phyloP scores from a whole-genome alignment of 345 rosid genomes.

The Eucalyptus tenuipes region DNA sequence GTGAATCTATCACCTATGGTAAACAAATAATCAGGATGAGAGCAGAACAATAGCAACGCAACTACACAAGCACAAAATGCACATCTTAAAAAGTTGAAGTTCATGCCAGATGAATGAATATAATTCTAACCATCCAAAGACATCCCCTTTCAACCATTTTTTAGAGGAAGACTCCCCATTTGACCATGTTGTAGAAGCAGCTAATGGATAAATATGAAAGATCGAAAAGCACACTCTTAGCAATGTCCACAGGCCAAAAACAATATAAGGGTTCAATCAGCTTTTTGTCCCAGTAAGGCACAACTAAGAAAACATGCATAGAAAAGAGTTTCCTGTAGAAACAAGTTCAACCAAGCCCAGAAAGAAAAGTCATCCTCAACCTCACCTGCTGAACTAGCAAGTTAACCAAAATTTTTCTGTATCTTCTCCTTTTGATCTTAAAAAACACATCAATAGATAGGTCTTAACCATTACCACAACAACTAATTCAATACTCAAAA shows the following conservation, averaged over 20 bases:
- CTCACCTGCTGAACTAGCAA: neutral
- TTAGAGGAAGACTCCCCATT: neutral
- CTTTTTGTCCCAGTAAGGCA: neutral
- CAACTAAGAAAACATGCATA: neutral
- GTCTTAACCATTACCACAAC: neutral
- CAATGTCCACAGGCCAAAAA: neutral
- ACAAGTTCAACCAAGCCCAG: neutral
- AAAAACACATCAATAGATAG: neutral
- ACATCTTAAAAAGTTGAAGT: neutral
- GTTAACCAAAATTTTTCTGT: neutral
- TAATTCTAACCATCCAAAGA: neutral
- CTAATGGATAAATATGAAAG: neutral
- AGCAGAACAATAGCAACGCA: neutral
- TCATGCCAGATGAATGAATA: neutral
- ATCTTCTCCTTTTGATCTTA: neutral
- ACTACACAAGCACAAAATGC: neutral
- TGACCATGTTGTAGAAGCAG: neutral
- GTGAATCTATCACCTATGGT: neutral
- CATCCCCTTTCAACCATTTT: neutral
- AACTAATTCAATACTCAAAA: neutral
- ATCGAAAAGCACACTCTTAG: neutral
- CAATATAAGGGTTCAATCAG: neutral
- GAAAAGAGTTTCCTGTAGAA: neutral
- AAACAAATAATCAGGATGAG: neutral
- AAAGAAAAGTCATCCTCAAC: neutral